Evolutionary conservation across 306 rosid species (phyloP).

Genomic region (Begonia peltatifolia): DNA sequence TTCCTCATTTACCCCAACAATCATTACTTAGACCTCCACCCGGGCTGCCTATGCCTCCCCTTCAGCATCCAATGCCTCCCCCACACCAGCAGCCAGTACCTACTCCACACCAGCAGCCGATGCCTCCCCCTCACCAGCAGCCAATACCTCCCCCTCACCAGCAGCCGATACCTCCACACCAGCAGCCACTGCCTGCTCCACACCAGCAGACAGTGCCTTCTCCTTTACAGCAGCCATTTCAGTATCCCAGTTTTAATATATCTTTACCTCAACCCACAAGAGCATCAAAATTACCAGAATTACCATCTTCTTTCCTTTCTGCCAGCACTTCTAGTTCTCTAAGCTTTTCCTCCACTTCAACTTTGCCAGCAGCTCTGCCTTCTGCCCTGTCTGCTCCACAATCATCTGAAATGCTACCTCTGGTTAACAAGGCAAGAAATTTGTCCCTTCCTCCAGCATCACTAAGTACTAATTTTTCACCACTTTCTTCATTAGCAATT

Average conservation of each 20-base stretch:
- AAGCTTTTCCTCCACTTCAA: constrained; percentile 27
- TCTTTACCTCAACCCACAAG: constrained; percentile 42
- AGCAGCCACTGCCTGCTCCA: constrained; percentile 13
- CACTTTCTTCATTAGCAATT: constrained; percentile 30
- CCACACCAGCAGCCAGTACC: too few species aligned
- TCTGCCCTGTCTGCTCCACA: constrained; percentile 25
- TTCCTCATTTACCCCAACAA: constrained; percentile 72
- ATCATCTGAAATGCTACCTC: constrained; percentile 35
- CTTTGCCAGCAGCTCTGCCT: constrained; percentile 20
- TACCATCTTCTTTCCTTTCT: constrained; percentile 38
- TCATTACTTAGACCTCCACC: constrained; percentile 74
- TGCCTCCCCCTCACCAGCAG: too few species aligned
- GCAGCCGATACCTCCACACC: too few species aligned
- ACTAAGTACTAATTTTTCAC: constrained; percentile 25
- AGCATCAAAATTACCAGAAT: constrained; percentile 49
- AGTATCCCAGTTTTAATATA: constrained; percentile 44
- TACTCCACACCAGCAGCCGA: constrained; percentile 3
- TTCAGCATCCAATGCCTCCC: constrained; percentile 51
- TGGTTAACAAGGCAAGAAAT: constrained; percentile 34
- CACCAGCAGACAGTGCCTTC: constrained; percentile 49
- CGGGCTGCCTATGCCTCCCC: constrained; percentile 58
- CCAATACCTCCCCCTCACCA: too few species aligned
- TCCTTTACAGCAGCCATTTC: constrained; percentile 14
- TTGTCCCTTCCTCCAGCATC: constrained; percentile 20
- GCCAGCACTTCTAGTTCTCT: constrained; percentile 22